A percentile compares a stretch with the other conserved stretches of the same genome.
Evolutionary conservation across 805 yeast genomes (phyloP).

Genomic region (Saccharomycopsis amapae): DNA sequence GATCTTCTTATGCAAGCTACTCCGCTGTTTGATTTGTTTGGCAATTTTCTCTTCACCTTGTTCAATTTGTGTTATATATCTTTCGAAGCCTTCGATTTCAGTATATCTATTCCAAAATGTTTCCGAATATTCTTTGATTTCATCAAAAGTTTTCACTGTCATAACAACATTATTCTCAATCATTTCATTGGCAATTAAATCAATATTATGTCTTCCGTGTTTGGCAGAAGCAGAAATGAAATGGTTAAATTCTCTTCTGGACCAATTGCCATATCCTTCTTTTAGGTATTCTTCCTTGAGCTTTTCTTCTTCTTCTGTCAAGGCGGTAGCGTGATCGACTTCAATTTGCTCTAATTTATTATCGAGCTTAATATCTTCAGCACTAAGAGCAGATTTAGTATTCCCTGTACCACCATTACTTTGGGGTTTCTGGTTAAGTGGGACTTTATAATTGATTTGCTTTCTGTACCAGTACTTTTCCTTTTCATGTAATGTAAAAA

Average conservation of each 20-base stretch:
- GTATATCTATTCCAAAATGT: constrained; percentile 76
- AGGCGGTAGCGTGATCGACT: constrained; percentile 67
- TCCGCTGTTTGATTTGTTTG: constrained; percentile 62
- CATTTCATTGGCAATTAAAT: constrained; percentile 68
- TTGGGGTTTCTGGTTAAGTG: constrained; percentile 30
- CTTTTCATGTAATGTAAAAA: constrained; percentile 68
- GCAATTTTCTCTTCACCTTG: constrained; percentile 80
- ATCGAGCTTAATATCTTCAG: constrained; percentile 9
- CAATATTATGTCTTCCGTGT: constrained; percentile 71
- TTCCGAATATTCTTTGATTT: constrained; percentile 67
- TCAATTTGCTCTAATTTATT: constrained; percentile 48
- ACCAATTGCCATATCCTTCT: constrained; percentile 78
- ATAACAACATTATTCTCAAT: constrained; percentile 40
- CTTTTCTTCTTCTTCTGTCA: constrained; percentile 74
- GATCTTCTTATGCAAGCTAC: constrained; percentile 69
- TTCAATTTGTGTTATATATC: constrained; percentile 73
- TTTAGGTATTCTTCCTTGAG: constrained; percentile 50
- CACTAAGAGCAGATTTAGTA: neutral
- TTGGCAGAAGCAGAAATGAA: constrained; percentile 69
- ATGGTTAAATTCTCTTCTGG: constrained; percentile 78
- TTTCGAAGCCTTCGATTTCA: constrained; percentile 84
- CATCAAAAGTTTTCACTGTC: constrained; percentile 56
- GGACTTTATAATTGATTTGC: constrained; percentile 56
- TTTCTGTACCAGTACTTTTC: constrained; percentile 75
- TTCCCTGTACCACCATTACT: neutral